These are phyloP conservation scores for Pyrrhoderma lamaoense DNA, from an alignment of 1,284 basidiomycete genomes.

Conservation along the genomic window DNA sequence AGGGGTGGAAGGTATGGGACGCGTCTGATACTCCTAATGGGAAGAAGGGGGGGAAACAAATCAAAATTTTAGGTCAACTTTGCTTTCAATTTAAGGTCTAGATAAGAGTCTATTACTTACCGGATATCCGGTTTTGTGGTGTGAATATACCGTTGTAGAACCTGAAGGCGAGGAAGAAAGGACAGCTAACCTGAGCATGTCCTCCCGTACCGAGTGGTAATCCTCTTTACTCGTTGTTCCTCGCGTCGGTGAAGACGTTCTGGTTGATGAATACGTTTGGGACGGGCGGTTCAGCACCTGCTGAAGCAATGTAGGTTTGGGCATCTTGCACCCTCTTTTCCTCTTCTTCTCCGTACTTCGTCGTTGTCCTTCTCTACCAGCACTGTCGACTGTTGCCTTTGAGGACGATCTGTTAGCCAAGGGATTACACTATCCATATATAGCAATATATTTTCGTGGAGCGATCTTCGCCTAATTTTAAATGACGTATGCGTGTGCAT, in stretches of 20 bases:
- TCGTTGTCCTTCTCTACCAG: neutral
- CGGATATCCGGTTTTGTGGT: too few species aligned
- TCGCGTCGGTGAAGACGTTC: constrained; percentile 26
- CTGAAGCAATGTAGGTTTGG: constrained; percentile 54
- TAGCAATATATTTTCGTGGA: neutral
- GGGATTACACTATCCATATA: too few species aligned
- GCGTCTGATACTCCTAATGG: too few species aligned
- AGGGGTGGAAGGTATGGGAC: too few species aligned
- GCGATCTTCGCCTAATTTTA: neutral
- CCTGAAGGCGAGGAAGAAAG: too few species aligned
- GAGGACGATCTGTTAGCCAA: too few species aligned
- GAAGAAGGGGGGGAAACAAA: too few species aligned
- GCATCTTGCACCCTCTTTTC: constrained; percentile 30
- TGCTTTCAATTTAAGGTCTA: too few species aligned
- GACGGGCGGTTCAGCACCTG: constrained; percentile 49
- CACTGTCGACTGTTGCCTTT: neutral
- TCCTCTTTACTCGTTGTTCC: constrained; percentile 23
- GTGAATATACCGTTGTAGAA: too few species aligned
- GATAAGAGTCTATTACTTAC: too few species aligned
- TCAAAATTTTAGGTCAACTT: too few species aligned
- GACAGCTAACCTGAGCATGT: constrained; percentile 10
- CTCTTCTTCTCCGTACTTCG: too few species aligned
- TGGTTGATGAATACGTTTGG: constrained; percentile 39
- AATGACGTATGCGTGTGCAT: neutral
- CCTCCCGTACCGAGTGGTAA: constrained; percentile 20